Evolutionary conservation across 306 rosid genomes (phyloP).

Genomic region (Ziziphus jujuba): DNA sequence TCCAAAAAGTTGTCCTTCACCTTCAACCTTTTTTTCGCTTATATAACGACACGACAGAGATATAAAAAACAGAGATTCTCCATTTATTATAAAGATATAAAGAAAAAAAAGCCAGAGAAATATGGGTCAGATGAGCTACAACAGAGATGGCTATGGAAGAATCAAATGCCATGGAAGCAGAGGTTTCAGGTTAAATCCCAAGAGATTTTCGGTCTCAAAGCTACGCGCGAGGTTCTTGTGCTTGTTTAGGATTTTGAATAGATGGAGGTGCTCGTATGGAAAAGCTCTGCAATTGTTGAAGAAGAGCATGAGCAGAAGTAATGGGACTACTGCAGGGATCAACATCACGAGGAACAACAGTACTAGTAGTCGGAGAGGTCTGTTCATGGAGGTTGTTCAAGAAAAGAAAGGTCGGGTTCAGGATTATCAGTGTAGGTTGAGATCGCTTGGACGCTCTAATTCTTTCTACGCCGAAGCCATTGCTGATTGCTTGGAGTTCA

Average conservation of each 20-base stretch:
- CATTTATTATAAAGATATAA: no score
- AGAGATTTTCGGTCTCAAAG: constrained; percentile 37
- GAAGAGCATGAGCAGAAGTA: constrained; percentile 32
- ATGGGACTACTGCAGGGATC: constrained; percentile 3
- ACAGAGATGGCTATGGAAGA: constrained; percentile 36
- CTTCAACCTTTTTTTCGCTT: constrained; percentile 18
- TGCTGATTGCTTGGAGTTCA: constrained; percentile 91
- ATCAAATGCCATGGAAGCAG: constrained; percentile 39
- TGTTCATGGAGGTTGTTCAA: constrained; percentile 21
- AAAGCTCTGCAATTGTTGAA: constrained; percentile 36
- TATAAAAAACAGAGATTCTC: no score
- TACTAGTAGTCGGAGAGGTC: constrained; percentile 21
- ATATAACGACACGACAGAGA: constrained; percentile 17
- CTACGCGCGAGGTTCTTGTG: constrained; percentile 45
- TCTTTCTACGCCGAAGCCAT: constrained; percentile 93
- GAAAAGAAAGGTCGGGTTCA: constrained; percentile 12
- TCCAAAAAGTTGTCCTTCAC: constrained; percentile 48
- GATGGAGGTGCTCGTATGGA: constrained; percentile 36
- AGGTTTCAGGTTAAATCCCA: constrained; percentile 56
- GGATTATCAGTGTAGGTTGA: constrained; percentile 23
- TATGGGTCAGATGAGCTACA: constrained; percentile 42
- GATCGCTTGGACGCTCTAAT: constrained; percentile 57
- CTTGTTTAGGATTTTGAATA: constrained; percentile 43
- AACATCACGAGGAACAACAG: constrained; percentile 28
- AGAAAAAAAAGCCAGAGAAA: neutral